Percentiles rank a stretch among this genome's conserved stretches.
phyloP scores from a whole-genome alignment of 192 early-diverging fungal genomes.

The Fimicolochytrium jonesii region DNA sequence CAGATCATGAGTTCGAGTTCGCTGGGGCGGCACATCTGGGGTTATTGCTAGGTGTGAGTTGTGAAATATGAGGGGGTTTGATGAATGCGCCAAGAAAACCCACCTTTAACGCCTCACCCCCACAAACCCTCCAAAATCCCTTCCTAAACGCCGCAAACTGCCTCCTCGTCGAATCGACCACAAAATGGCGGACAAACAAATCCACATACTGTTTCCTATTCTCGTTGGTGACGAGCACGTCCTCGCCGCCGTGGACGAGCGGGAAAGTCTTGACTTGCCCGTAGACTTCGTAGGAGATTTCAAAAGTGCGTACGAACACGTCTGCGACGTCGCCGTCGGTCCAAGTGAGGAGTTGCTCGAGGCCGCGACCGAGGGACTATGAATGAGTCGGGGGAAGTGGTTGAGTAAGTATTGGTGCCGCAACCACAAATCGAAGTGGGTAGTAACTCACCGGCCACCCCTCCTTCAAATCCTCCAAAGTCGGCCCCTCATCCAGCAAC shows the following conservation, averaged over 20 bases:
- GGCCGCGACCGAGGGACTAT: slow-evolving; percentile 65
- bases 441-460: slow-evolving; percentile 63
- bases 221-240: slow-evolving; percentile 49
- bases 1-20: slow-evolving; percentile 77
- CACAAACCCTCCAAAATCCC: slow-evolving; percentile 52
- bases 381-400: too few relatives aligned
- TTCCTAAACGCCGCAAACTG: slow-evolving; percentile 46
- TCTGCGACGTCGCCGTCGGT: slow-evolving; percentile 68
- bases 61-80: not conserved
- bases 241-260: slow-evolving; percentile 41
- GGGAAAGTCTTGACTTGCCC: slow-evolving; percentile 44
- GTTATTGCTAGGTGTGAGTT: too few relatives aligned
- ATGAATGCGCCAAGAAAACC: not conserved
- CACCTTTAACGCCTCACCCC: slow-evolving; percentile 48
- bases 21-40: slow-evolving; percentile 50
- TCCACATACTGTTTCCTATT: slow-evolving; percentile 49
- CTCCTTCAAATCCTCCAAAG: slow-evolving; percentile 48
- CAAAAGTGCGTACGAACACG: slow-evolving; percentile 78
- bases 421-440: too few relatives aligned
- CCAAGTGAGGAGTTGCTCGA: slow-evolving; percentile 80
- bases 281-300: slow-evolving; percentile 65
- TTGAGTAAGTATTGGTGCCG: too few relatives aligned
- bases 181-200: slow-evolving; percentile 48
- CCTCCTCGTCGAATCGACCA: slow-evolving; percentile 29
- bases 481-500: slow-evolving; percentile 47